Conservation (phyloP, 768 basidiomycete species). For the Pholiota molesta region DNA sequence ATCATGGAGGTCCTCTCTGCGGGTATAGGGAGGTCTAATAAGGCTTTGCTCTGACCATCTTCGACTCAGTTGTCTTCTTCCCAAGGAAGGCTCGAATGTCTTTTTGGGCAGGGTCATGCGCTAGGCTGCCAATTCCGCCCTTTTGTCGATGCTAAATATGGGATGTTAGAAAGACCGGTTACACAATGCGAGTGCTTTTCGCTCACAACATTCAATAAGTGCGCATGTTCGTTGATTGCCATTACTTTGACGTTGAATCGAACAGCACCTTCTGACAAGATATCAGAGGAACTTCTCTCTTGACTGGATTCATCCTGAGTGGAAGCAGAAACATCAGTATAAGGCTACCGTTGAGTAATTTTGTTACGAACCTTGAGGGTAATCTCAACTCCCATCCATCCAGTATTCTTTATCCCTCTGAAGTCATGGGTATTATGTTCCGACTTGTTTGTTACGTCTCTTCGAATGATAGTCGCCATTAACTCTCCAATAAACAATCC, state of each 20-base stretch:
- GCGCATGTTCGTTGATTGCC: conserved; percentile 42
- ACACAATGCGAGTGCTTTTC: background rate
- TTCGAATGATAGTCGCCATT: conserved; percentile 49
- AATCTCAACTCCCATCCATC: conserved; percentile 60
- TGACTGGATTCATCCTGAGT: background rate
- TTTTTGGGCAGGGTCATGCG: conserved; percentile 75
- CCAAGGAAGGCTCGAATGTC: conserved; percentile 77
- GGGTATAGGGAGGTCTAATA: background rate
- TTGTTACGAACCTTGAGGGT: conserved; percentile 8
- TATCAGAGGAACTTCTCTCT: background rate
- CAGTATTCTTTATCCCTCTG: conserved; percentile 66
- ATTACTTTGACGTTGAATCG: conserved; percentile 8
- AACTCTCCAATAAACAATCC: conserved; percentile 70
- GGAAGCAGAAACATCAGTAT: background rate
- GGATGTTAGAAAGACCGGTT: conserved; percentile 1
- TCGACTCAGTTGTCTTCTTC: conserved; percentile 30
- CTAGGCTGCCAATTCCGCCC: conserved; percentile 73
- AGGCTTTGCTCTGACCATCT: conserved; percentile 2
- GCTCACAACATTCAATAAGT: conserved; percentile 61
- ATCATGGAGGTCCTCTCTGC: no score
- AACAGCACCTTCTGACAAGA: background rate
- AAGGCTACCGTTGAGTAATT: no score
- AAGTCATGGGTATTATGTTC: conserved; percentile 32
- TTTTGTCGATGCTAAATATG: conserved; percentile 54
- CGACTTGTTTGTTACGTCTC: conserved; percentile 29